Conservation (phyloP, 2,329 filamentous ascomycete species). For the Amauroascus verrucosus region DNA sequence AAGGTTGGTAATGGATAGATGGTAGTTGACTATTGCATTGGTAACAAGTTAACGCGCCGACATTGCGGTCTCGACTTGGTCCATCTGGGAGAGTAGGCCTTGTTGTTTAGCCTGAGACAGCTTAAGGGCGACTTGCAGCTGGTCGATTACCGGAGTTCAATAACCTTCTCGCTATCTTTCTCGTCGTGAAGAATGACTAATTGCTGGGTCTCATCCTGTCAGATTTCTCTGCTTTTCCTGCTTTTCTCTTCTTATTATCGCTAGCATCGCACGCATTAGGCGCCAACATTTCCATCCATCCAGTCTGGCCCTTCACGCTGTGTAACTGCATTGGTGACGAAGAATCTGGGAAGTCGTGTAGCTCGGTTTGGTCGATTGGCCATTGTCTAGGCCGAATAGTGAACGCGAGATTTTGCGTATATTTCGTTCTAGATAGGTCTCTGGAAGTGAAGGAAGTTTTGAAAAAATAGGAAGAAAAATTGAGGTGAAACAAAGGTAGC, state of each 20-base stretch:
- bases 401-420: too few relatives aligned
- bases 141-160: constrained; percentile 13
- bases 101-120: constrained; percentile 11
- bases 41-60: constrained; percentile 12
- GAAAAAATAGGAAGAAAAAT: too few relatives aligned
- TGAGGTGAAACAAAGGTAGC: too few relatives aligned
- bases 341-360: constrained; percentile 9
- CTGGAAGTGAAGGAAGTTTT: too few relatives aligned
- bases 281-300: constrained; percentile 11
- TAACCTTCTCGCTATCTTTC: constrained; percentile 11
- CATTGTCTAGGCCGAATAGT: not conserved
- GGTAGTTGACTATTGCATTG: constrained; percentile 14
- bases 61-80: constrained; percentile 13
- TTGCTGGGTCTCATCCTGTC: not conserved
- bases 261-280: not conserved
- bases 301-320: constrained; percentile 12
- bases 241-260: constrained; percentile 5
- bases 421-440: too few relatives aligned
- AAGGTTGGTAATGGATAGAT: constrained; percentile 12
- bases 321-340: constrained; percentile 3
- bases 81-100: constrained; percentile 12
- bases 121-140: constrained; percentile 11
- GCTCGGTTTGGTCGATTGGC: constrained; percentile 6
- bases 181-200: constrained; percentile 12
- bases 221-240: not conserved